These are phyloP conservation scores for Beverwykella pulmonaria DNA, from an alignment of 495 filamentous ascomycete genomes.

Conservation along the genomic window DNA sequence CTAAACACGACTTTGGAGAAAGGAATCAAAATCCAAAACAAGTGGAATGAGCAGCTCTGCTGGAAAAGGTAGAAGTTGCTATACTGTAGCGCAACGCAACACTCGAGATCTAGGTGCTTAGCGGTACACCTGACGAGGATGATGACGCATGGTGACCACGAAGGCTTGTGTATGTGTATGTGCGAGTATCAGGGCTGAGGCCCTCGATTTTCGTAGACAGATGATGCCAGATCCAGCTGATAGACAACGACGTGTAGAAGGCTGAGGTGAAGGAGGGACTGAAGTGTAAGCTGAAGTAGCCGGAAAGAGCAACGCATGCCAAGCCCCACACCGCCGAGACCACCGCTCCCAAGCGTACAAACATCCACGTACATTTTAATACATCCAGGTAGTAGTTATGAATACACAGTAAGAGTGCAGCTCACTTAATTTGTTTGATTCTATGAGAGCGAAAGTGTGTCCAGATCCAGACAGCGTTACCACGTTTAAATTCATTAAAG, in stretches of 20 bases:
- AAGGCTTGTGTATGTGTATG: background rate
- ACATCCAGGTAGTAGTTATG: no score
- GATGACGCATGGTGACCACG: slow-evolving; percentile 10
- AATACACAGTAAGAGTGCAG: no score
- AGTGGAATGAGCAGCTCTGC: background rate
- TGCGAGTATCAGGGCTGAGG: background rate
- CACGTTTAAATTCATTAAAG: slow-evolving; percentile 15
- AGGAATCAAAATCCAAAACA: background rate
- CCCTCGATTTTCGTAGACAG: background rate
- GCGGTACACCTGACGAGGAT: background rate
- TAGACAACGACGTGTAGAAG: background rate
- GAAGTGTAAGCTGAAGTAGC: background rate
- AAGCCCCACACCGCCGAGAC: background rate
- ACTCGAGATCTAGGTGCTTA: background rate
- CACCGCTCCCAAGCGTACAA: background rate
- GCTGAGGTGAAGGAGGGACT: slow-evolving; percentile 4
- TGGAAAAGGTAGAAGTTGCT: background rate
- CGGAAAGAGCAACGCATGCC: background rate
- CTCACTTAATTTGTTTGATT: no score
- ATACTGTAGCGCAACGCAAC: slow-evolving; percentile 23
- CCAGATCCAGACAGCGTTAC: background rate
- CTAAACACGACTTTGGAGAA: background rate
- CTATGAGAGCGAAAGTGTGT: no score
- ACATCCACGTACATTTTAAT: background rate
- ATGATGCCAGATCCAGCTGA: background rate